phyloP scores from a whole-genome alignment of 2,329 filamentous ascomycete species.

The Monilinia fructicola region DNA sequence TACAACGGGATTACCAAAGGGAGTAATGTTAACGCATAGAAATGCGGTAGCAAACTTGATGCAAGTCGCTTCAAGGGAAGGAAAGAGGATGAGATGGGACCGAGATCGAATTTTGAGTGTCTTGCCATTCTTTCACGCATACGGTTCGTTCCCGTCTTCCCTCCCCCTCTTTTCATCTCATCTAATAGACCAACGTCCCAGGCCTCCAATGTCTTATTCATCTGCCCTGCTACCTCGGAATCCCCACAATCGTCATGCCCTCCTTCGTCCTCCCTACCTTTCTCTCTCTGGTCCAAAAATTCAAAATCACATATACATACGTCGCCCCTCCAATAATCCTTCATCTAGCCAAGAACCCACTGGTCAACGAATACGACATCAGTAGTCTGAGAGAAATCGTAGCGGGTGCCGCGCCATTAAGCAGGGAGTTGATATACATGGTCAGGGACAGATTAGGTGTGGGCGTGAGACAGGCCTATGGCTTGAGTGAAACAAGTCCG shows the following conservation, averaged over 20 bases:
- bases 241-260: slow-evolving; percentile 57
- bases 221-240: slow-evolving; percentile 47
- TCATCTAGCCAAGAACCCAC: slow-evolving; percentile 57
- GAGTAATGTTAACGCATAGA: slow-evolving; percentile 58
- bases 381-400: slow-evolving; percentile 49
- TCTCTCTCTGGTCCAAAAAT: slow-evolving; percentile 50
- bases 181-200: neutral
- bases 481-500: slow-evolving; percentile 80
- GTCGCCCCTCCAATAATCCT: slow-evolving; percentile 59
- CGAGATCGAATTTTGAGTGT: slow-evolving; percentile 11
- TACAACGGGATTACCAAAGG: slow-evolving; percentile 82
- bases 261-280: slow-evolving; percentile 56
- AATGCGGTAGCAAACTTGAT: slow-evolving; percentile 31
- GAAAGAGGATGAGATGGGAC: slow-evolving; percentile 49
- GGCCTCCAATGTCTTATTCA: slow-evolving; percentile 51
- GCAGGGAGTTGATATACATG: slow-evolving; percentile 67
- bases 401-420: slow-evolving; percentile 56
- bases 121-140: slow-evolving; percentile 11
- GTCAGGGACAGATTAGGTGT: slow-evolving; percentile 71
- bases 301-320: slow-evolving; percentile 53
- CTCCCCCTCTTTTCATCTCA: neutral
- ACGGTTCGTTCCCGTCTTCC: neutral
- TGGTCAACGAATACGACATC: slow-evolving; percentile 52
- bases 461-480: slow-evolving; percentile 76
- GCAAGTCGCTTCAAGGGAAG: slow-evolving; percentile 33